phyloP scores from a whole-genome alignment of 1,139 yeast genomes.

The Suhomyces kunorum region DNA sequence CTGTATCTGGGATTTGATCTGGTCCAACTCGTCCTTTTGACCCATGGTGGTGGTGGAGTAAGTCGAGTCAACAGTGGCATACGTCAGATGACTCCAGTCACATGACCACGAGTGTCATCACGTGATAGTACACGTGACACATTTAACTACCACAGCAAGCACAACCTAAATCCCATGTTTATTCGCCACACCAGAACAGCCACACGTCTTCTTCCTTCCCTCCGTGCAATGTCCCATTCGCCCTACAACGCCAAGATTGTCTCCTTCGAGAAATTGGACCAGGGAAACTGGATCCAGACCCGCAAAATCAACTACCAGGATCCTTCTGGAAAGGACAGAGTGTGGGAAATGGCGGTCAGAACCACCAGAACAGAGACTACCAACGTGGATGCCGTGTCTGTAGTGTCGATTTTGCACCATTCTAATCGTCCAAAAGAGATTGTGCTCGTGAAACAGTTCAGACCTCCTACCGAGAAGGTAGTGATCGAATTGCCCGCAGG shows the following conservation, averaged over 20 bases:
- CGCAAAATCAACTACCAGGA: constrained; percentile 66
- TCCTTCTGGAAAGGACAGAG: constrained; percentile 64
- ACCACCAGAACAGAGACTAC: constrained; percentile 70
- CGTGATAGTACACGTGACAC: neutral
- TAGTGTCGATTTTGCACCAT: constrained; percentile 66
- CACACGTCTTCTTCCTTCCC: neutral
- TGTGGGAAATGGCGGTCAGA: constrained; percentile 92
- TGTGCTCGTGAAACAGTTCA: constrained; percentile 80
- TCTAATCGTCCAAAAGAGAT: constrained; percentile 49
- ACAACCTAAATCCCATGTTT: neutral
- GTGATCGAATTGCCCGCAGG: constrained; percentile 97
- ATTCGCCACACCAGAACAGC: neutral
- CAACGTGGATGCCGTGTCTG: constrained; percentile 85
- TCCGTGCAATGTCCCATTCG: constrained; percentile 25
- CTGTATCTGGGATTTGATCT: constrained; percentile 64
- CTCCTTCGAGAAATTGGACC: constrained; percentile 29
- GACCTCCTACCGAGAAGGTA: constrained; percentile 88
- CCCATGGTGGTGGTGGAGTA: constrained; percentile 21
- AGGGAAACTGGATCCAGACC: constrained; percentile 51
- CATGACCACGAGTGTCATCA: too few species aligned
- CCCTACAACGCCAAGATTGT: constrained; percentile 39
- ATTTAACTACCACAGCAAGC: neutral
- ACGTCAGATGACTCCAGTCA: neutral
- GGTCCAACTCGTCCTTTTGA: constrained; percentile 46
- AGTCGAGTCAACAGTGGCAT: neutral